Evolutionary conservation across 495 filamentous ascomycete species (phyloP).

Genomic region (Hypoxylon crocopeplum): DNA sequence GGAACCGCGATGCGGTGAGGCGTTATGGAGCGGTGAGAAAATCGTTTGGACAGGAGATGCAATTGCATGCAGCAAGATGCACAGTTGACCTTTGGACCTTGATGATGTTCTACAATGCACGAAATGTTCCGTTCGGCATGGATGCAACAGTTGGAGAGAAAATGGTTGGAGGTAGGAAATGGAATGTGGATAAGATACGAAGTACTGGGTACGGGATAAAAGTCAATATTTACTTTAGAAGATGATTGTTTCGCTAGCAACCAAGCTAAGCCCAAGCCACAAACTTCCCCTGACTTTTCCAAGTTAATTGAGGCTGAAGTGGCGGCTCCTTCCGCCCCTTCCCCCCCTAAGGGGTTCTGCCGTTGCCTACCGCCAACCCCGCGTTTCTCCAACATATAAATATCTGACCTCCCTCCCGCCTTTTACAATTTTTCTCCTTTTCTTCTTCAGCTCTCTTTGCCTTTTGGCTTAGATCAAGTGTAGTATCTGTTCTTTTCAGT

Average conservation of each 20-base stretch:
- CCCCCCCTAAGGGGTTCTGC: no score
- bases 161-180: slow-evolving; percentile 23
- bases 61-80: slow-evolving; percentile 30
- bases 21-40: slow-evolving; percentile 11
- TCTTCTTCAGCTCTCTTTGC: slow-evolving; percentile 57
- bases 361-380: neutral
- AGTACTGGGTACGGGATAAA: no score
- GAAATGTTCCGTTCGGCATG: slow-evolving; percentile 29
- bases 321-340: slow-evolving; percentile 5
- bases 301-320: slow-evolving; percentile 6
- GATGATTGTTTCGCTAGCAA: slow-evolving; percentile 33
- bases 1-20: slow-evolving; percentile 4
- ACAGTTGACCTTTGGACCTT: slow-evolving; percentile 4
- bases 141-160: slow-evolving; percentile 19
- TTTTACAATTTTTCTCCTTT: slow-evolving; percentile 30
- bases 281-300: neutral
- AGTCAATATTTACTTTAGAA: slow-evolving; percentile 37
- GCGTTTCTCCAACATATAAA: neutral
- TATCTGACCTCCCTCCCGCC: neutral
- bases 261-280: slow-evolving; percentile 15
- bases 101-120: slow-evolving; percentile 25
- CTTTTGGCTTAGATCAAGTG: slow-evolving; percentile 97
- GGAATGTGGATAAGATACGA: slow-evolving; percentile 11
- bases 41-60: slow-evolving; percentile 7
- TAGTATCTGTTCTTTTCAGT: slow-evolving; percentile 99